A percentile compares a stretch with the other conserved stretches of the same genome.
These are phyloP conservation scores for Candolleomyces efflorescens DNA, from an alignment of 768 basidiomycete genomes.

Conservation along the genomic window DNA sequence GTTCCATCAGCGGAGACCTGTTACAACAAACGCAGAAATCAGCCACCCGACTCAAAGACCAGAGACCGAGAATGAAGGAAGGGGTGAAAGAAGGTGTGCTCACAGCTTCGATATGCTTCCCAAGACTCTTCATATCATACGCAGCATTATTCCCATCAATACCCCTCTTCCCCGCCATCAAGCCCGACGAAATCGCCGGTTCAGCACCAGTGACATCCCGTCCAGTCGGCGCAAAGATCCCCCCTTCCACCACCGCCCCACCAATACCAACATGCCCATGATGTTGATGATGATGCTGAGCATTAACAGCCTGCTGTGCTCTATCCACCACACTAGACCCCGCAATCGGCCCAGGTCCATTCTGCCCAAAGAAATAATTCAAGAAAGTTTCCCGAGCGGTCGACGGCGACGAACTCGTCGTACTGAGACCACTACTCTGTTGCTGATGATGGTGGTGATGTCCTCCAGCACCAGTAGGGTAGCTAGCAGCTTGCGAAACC, in stretches of 20 bases:
- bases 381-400: constrained; percentile 88
- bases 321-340: constrained; percentile 46
- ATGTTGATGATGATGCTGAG: constrained; percentile 16
- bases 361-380: constrained; percentile 96
- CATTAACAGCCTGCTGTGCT: constrained; percentile 11
- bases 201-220: constrained; percentile 61
- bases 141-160: constrained; percentile 79
- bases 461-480: neutral
- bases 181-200: constrained; percentile 45
- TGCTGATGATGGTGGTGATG: neutral
- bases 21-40: constrained; percentile 9
- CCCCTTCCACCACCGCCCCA: neutral
- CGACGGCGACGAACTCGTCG: constrained; percentile 30
- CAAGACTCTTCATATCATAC: constrained; percentile 98
- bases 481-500: too few relatives aligned
- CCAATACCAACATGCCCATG: constrained; percentile 13
- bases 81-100: constrained; percentile 38
- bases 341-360: constrained; percentile 70
- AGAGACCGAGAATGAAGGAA: constrained; percentile 5
- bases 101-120: constrained; percentile 96
- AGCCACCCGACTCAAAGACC: neutral
- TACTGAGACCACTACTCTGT: neutral
- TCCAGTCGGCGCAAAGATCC: constrained; percentile 46
- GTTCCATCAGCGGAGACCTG: constrained; percentile 59
- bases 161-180: constrained; percentile 62